A percentile compares a stretch with the other conserved stretches of the same genome.
phyloP scores from a whole-genome alignment of 2,329 filamentous ascomycete species.

The Ophiostoma piceae region DNA sequence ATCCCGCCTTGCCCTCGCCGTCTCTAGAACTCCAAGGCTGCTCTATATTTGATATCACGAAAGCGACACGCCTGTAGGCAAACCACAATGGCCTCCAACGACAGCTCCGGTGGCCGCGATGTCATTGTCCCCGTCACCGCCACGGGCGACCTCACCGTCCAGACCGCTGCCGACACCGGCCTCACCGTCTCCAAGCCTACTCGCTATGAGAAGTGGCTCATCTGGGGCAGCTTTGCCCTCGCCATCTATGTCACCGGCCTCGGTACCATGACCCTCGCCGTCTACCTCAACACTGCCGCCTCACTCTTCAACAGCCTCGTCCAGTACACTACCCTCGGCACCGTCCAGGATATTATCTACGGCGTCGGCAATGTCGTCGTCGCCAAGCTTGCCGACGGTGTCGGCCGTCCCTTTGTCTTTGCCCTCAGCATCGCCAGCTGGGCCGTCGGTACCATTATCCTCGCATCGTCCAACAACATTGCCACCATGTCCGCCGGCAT shows the following conservation, averaged over 20 bases:
- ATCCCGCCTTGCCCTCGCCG: not conserved
- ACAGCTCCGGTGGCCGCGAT: not conserved
- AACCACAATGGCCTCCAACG: not conserved
- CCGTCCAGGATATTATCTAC: too few species aligned
- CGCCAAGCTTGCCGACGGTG: too few species aligned
- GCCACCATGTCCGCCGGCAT: slow-evolving; percentile 13
- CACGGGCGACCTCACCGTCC: not conserved
- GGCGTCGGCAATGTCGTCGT: too few species aligned
- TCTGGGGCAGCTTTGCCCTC: not conserved
- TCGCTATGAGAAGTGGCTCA: not conserved
- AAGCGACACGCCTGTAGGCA: too few species aligned
- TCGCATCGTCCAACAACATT: slow-evolving; percentile 12
- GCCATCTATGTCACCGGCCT: too few species aligned
- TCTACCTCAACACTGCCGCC: too few species aligned
- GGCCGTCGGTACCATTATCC: slow-evolving; percentile 10
- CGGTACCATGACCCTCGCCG: too few species aligned
- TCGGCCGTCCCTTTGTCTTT: not conserved
- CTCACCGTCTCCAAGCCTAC: not conserved
- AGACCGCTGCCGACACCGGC: not conserved
- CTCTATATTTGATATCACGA: not conserved
- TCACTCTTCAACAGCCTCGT: too few species aligned
- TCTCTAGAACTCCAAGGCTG: not conserved
- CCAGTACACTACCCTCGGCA: too few species aligned
- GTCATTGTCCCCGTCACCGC: not conserved
- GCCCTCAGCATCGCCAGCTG: not conserved